Evolutionary conservation across 192 early-diverging fungal species (phyloP).

Genomic region (Umbelopsis isabellina): DNA sequence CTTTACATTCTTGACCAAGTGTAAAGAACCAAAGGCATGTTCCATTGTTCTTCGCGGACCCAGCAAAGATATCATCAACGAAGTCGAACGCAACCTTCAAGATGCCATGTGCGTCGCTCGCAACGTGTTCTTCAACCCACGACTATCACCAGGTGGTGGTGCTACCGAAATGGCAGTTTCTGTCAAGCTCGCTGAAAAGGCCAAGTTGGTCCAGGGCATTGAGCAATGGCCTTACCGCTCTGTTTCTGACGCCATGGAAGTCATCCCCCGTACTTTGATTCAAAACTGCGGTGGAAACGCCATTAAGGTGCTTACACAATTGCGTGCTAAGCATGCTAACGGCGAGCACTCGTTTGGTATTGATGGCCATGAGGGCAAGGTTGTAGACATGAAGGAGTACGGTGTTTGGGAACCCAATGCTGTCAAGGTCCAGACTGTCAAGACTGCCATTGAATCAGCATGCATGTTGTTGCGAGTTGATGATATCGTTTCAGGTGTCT

Average conservation of each 20-base stretch:
- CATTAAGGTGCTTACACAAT: slow-evolving; percentile 93
- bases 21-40: slow-evolving; percentile 97
- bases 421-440: slow-evolving; percentile 99
- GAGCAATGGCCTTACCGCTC: slow-evolving; percentile 98
- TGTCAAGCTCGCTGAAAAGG: slow-evolving; percentile 87
- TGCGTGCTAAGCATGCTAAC: slow-evolving; percentile 93
- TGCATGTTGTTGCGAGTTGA: slow-evolving; percentile 87
- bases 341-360: slow-evolving; percentile 93
- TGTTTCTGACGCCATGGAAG: slow-evolving; percentile 93
- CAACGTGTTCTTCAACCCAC: slow-evolving; percentile 96
- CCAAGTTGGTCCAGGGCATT: slow-evolving; percentile 87
- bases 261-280: slow-evolving; percentile 97
- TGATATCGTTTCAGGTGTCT: slow-evolving; percentile 96
- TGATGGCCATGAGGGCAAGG: slow-evolving; percentile 88
- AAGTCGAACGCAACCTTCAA: slow-evolving; percentile 98
- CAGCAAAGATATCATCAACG: slow-evolving; percentile 96
- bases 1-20: slow-evolving; percentile 94
- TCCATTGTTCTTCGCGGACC: slow-evolving; percentile 97
- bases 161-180: slow-evolving; percentile 97
- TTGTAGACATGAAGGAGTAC: slow-evolving; percentile 97
- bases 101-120: slow-evolving; percentile 99
- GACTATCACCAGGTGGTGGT: slow-evolving; percentile 93
- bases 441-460: slow-evolving; percentile 97
- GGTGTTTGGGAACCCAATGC: slow-evolving; percentile 99
- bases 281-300: slow-evolving; percentile 99